phyloP scores from a whole-genome alignment of 1,284 basidiomycete species.

The Rhodotorula sp. region DNA sequence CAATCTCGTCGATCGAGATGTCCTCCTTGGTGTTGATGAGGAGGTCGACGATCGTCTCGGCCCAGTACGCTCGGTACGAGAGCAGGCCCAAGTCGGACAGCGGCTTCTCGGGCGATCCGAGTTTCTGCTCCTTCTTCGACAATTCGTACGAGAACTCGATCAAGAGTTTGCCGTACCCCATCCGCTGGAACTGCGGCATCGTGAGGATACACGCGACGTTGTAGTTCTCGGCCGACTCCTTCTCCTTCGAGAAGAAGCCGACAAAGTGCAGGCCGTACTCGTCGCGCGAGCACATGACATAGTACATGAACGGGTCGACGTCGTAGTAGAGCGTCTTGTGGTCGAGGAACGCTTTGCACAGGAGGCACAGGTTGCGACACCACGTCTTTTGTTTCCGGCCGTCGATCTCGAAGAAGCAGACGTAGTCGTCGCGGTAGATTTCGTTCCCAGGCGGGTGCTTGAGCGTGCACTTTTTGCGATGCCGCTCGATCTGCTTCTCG shows the following conservation, averaged over 20 bases:
- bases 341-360: conserved; percentile 98
- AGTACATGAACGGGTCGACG: conserved; percentile 99
- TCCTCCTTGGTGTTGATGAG: conserved; percentile 63
- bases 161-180: conserved; percentile 89
- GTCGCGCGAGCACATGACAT: conserved; percentile 91
- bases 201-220: conserved; percentile 99
- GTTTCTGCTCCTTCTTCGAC: conserved; percentile 91
- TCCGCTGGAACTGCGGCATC: conserved; percentile 93
- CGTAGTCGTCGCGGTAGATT: conserved; percentile 94
- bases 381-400: conserved; percentile 92
- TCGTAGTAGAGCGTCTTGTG: conserved; percentile 99
- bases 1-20: conserved; percentile 94
- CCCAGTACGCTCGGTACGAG: conserved; percentile 95
- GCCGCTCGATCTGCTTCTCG: conserved; percentile 80
- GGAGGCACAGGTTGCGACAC: conserved; percentile 93
- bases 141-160: conserved; percentile 99
- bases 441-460: conserved; percentile 98
- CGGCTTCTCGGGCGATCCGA: conserved; percentile 97
- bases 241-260: conserved; percentile 99
- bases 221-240: conserved; percentile 96
- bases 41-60: conserved; percentile 91
- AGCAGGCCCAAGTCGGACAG: conserved; percentile 90
- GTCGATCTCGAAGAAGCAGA: conserved; percentile 98
- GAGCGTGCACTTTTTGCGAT: conserved; percentile 86
- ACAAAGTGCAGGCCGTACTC: conserved; percentile 88